These are phyloP conservation scores for Vicia sativa DNA, from an alignment of 306 rosid genomes.

Conservation along the genomic window DNA sequence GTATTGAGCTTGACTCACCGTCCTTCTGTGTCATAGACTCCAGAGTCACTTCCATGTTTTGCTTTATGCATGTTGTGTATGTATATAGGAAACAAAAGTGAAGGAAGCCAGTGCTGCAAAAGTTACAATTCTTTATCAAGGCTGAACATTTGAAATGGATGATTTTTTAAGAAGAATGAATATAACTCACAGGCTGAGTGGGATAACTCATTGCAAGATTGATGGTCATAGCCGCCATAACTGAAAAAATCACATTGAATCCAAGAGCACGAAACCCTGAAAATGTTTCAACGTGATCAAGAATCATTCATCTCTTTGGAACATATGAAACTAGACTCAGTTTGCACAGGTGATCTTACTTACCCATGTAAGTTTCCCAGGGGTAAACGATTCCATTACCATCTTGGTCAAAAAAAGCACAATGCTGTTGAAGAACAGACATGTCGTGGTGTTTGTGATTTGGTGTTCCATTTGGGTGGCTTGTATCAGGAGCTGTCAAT, in stretches of 20 bases:
- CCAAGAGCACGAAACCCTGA: conserved; percentile 78
- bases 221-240: conserved; percentile 48
- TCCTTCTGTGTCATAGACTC: conserved; percentile 85
- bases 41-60: conserved; percentile 90
- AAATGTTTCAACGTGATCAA: conserved; percentile 12
- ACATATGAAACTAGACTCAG: background rate
- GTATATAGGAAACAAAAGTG: conserved; percentile 75
- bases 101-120: conserved; percentile 74
- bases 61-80: conserved; percentile 63
- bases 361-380: conserved; percentile 83
- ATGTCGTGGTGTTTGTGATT: conserved; percentile 58
- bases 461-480: conserved; percentile 71
- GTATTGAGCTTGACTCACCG: conserved; percentile 46
- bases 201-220: conserved; percentile 59
- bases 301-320: conserved; percentile 10
- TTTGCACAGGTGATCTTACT: background rate
- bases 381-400: conserved; percentile 81
- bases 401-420: conserved; percentile 76
- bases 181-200: conserved; percentile 72
- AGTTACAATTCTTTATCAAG: background rate
- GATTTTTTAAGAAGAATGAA: background rate
- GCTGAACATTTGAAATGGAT: background rate
- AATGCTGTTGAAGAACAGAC: conserved; percentile 85
- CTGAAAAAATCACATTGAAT: conserved; percentile 62
- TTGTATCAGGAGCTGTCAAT: conserved; percentile 67